phyloP scores from a whole-genome alignment of 2,329 filamentous ascomycete species.

The Penicillium decumbens region DNA sequence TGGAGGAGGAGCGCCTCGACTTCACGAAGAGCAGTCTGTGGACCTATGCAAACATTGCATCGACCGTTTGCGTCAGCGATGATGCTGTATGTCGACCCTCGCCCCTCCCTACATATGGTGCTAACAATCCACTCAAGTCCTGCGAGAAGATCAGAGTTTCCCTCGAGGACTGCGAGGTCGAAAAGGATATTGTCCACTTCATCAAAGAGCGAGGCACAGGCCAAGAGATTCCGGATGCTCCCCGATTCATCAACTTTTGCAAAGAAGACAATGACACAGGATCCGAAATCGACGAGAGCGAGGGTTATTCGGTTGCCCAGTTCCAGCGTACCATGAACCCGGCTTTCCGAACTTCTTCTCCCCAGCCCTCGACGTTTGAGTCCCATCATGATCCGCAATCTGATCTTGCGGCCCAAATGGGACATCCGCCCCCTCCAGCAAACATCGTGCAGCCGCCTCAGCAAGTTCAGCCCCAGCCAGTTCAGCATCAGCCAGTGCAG shows the following conservation, averaged over 20 bases:
- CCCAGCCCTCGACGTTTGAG: constrained; percentile 86
- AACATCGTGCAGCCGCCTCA: constrained; percentile 50
- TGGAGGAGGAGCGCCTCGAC: constrained; percentile 94
- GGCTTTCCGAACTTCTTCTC: constrained; percentile 90
- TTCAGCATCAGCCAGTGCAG: not conserved
- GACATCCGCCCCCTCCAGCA: constrained; percentile 50
- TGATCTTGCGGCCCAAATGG: constrained; percentile 64
- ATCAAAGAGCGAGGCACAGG: constrained; percentile 87
- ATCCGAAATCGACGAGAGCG: constrained; percentile 83
- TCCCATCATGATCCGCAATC: constrained; percentile 86
- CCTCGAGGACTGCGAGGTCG: constrained; percentile 91
- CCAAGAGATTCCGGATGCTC: constrained; percentile 94
- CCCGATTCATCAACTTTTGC: constrained; percentile 98
- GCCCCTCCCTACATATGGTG: not conserved
- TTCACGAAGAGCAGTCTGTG: constrained; percentile 97
- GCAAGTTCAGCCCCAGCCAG: constrained; percentile 11
- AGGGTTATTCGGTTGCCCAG: constrained; percentile 92
- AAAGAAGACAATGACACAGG: constrained; percentile 73
- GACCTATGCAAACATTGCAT: constrained; percentile 96
- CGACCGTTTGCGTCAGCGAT: constrained; percentile 95
- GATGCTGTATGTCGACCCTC: constrained; percentile 57
- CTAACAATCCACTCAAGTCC: constrained; percentile 46
- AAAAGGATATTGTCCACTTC: constrained; percentile 86
- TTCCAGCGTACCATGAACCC: constrained; percentile 95
- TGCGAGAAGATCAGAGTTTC: constrained; percentile 95